Evolutionary conservation across 306 rosid genomes (phyloP), one percentile per base, ranked within the genome.

Genomic region (Quercus aquifolioides): DNA sequence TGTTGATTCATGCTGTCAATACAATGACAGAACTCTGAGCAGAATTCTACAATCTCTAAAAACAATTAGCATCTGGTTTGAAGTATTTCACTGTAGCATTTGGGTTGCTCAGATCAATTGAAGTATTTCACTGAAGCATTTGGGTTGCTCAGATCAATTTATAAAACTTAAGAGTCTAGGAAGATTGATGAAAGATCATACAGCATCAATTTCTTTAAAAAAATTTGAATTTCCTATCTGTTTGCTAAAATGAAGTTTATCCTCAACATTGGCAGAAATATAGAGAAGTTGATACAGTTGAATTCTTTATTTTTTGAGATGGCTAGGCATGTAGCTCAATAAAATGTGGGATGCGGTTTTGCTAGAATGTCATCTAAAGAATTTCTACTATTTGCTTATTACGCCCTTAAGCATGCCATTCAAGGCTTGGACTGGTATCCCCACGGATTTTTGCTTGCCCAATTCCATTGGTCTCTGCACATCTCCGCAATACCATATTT

Each of bases 391-490:
- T 30, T 56, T 2, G 23, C 25, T 31, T 21, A 11, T 62, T 31
- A 57, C 58, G 21, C 19, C 35, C 54, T 58, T 55, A 71, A 18
- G 68, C 52, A 71, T 25, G 81, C 51, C 58, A 25, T 68, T 88
- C 78, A 88, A 74, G 86, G 81, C 75, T 86, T 81, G 58, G 87
- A 79, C 21, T 79, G 56, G 79, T 95, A 95, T 3, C 99, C 99
- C 88, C 85, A 89, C 2, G 99, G 98, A 84, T 95, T 95, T 80
- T 78, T 90, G 85, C 84, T 86, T 51, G 94, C 99, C 99, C 99
- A 95, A 13, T 89, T 91, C 99, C 99, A 95, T 76, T 95, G 99
- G 82, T 95, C 99, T 80, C 98, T 89, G 90, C 99, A 92, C 97
- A 95, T 95, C 86, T 95, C 99, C 7, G 74, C 91, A 55, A 92